phyloP scores from a whole-genome alignment of 2,329 filamentous ascomycete species.

The Grosmannia huntii region DNA sequence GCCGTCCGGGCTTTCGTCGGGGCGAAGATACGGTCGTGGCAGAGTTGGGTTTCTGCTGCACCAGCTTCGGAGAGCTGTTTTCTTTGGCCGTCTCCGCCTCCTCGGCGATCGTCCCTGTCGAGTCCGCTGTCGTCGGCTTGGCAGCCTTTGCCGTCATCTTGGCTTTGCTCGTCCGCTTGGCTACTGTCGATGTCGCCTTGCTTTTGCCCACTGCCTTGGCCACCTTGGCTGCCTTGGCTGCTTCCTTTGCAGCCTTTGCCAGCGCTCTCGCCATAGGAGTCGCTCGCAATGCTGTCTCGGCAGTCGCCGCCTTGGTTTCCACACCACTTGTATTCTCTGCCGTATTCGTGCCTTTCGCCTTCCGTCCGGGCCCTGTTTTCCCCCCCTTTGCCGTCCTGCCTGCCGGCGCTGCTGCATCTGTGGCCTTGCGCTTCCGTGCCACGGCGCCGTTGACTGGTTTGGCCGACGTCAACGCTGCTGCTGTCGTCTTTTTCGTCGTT shows the following conservation, averaged over 20 bases:
- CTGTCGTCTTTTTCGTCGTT: not conserved
- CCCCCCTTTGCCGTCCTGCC: not conserved
- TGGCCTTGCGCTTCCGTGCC: not conserved
- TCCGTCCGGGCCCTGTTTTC: not conserved
- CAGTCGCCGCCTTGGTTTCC: too few species aligned
- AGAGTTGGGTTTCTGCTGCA: constrained; percentile 2
- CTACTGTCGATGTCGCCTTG: not conserved
- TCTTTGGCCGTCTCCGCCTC: not conserved
- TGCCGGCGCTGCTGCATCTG: not conserved
- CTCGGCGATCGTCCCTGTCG: not conserved
- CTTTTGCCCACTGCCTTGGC: constrained; percentile 9
- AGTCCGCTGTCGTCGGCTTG: too few species aligned
- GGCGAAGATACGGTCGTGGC: not conserved
- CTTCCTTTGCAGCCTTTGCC: constrained; percentile 4
- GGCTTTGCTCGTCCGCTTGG: constrained; percentile 3
- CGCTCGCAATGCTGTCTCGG: constrained; percentile 17
- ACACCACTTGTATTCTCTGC: not conserved
- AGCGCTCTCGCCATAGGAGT: constrained; percentile 12
- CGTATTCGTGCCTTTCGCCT: not conserved
- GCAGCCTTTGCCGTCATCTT: not conserved
- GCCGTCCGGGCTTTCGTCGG: not conserved
- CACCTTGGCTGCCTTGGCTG: constrained; percentile 11
- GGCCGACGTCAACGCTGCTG: not conserved
- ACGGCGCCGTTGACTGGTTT: not conserved
- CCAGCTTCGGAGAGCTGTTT: not conserved